Base-by-base conservation (phyloP, 1,139 yeast species). In the Pichiaceae sp. region DNA sequence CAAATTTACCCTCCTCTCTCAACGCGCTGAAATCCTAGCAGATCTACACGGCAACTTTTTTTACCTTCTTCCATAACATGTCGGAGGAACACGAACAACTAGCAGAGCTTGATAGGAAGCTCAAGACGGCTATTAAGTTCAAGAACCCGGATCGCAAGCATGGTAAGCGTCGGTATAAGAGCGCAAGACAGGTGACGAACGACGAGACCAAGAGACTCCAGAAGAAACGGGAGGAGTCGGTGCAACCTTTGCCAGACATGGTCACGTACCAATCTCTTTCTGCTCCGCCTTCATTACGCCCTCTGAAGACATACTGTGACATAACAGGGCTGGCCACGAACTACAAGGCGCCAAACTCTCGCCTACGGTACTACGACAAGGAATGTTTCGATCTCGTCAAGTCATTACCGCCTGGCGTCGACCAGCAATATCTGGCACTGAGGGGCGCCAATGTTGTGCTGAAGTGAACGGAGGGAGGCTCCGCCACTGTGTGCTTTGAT, bases 221-320 rank as follows among this genome's bases (percentile, higher is more conserved):
- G 59, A 64, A 45, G 50, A 59, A 44, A 20, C 61, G 50, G 21
- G 47, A 47, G 19, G 61, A 48, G 47, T 43, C 44, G 16, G 42
- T 41, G 16, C 31, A 32, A 4, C 43, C 46, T 17, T 38, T 67
- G 37, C 63, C 63, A 33, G 60, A 64, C 39, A 69, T 70, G 40
- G 68, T 81, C 4, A 78, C 85, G 0, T 79, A 73, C 54, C 66
- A 71, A 35, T 70, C 78, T 16, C 64, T 89, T 7, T 75, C 75
- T 25, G 95, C 96, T 0, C 96, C 96, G 2, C 98, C 98, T 0
- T 81, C 94, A 5, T 61, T 89, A 46, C 70, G 66, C 47, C 97
- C 97, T 0, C 65, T 68, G 17, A 85, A 82, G 60, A 80, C 78
- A 50, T 91, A 87, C 62, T 91, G 98, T 62, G 98, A 91, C 57